Evolutionary conservation across 2,329 filamentous ascomycete genomes (phyloP).

Genomic region (Sarocladium strictum): DNA sequence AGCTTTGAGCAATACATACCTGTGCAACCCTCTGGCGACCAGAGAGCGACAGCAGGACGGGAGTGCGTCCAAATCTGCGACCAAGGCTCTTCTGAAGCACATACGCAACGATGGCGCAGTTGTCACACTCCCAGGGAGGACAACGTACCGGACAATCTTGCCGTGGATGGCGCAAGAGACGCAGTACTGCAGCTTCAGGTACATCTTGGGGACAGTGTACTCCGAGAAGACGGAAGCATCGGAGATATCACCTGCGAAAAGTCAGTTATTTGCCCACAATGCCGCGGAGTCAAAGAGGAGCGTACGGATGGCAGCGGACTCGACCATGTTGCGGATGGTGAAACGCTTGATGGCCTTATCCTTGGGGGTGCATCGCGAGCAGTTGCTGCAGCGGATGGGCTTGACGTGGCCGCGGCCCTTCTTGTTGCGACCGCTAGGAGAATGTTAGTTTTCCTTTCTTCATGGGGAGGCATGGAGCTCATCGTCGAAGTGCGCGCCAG

Average conservation of each 20-base stretch:
- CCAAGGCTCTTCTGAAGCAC: conserved; percentile 57
- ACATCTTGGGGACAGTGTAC: conserved; percentile 99
- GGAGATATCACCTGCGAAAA: conserved; percentile 87
- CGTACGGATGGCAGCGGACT: conserved; percentile 99
- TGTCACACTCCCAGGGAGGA: conserved; percentile 52
- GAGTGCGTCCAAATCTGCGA: conserved; percentile 37
- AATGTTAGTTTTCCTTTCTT: conserved; percentile 39
- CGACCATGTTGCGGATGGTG: conserved; percentile 99
- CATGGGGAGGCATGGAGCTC: conserved; percentile 10
- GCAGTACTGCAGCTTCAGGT: conserved; percentile 99
- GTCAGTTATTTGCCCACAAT: conserved; percentile 10
- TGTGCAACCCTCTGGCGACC: conserved; percentile 13
- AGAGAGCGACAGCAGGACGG: conserved; percentile 12
- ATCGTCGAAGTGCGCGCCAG: neutral
- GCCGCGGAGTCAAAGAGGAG: conserved; percentile 23
- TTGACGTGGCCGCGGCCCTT: conserved; percentile 99
- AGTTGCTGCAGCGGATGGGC: conserved; percentile 80
- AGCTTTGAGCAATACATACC: conserved; percentile 26
- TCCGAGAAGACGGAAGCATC: conserved; percentile 98
- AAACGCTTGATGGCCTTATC: conserved; percentile 99
- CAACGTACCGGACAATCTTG: conserved; percentile 99
- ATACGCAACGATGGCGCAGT: conserved; percentile 43
- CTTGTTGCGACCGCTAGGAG: conserved; percentile 81
- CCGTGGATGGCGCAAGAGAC: conserved; percentile 99
- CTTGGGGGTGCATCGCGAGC: conserved; percentile 87